A percentile compares a stretch with the other conserved stretches of the same genome.
These are phyloP conservation scores for Quercus dentata DNA, from an alignment of 306 rosid genomes.

Conservation along the genomic window DNA sequence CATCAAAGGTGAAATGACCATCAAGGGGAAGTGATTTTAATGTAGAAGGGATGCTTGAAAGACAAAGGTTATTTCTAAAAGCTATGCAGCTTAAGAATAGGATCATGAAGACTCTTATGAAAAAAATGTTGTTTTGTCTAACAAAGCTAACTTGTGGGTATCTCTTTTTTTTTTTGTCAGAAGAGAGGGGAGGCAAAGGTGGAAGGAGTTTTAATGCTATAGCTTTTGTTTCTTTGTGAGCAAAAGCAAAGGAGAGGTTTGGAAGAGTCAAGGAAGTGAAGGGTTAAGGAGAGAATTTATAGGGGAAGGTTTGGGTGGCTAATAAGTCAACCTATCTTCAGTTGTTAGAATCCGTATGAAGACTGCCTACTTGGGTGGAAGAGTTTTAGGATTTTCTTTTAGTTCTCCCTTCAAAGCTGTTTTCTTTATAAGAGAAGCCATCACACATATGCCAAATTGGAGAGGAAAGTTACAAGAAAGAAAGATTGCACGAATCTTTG, in stretches of 20 bases:
- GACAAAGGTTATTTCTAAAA: slow-evolving; percentile 42
- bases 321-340: slow-evolving; percentile 57
- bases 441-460: slow-evolving; percentile 65
- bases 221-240: slow-evolving; percentile 21
- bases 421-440: slow-evolving; percentile 50
- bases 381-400: slow-evolving; percentile 55
- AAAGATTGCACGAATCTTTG: slow-evolving; percentile 77
- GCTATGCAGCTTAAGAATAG: slow-evolving; percentile 50
- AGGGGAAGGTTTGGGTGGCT: slow-evolving; percentile 50
- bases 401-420: slow-evolving; percentile 44
- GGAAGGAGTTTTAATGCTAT: slow-evolving; percentile 31
- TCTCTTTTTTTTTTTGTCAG: slow-evolving; percentile 23
- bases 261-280: slow-evolving; percentile 33
- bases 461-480: slow-evolving; percentile 58
- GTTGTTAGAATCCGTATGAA: slow-evolving; percentile 62
- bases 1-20: slow-evolving; percentile 67
- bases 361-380: slow-evolving; percentile 68
- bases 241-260: slow-evolving; percentile 31
- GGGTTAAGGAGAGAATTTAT: slow-evolving; percentile 59
- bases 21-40: slow-evolving; percentile 54
- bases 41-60: slow-evolving; percentile 45
- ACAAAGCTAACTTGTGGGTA: slow-evolving; percentile 36
- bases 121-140: slow-evolving; percentile 37
- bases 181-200: slow-evolving; percentile 40
- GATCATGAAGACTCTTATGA: slow-evolving; percentile 51